phyloP scores from a whole-genome alignment of 2,329 filamentous ascomycete species.

The Xylariaceae sp. region DNA sequence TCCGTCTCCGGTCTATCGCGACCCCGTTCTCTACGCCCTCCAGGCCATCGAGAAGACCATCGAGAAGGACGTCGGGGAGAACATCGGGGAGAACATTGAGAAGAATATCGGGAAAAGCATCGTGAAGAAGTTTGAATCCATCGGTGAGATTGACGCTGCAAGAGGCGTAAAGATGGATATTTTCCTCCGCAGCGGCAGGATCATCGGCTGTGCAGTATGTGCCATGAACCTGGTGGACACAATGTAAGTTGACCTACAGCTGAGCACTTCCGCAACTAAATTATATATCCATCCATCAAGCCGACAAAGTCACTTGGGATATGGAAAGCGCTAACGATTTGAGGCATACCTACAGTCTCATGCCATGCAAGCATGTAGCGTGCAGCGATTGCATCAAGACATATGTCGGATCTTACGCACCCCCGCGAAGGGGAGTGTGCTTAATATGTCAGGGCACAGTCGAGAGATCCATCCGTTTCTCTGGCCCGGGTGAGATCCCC shows the following conservation, averaged over 20 bases:
- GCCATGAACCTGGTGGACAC: background rate
- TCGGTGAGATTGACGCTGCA: background rate
- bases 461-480: background rate
- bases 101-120: background rate
- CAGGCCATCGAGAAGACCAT: too few species aligned
- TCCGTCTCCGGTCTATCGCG: too few species aligned
- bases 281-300: background rate
- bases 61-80: too few species aligned
- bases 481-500: background rate
- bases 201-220: background rate
- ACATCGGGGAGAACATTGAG: too few species aligned
- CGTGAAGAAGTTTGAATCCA: background rate
- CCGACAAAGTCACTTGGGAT: background rate
- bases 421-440: background rate
- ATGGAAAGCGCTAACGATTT: background rate
- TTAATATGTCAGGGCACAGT: background rate
- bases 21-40: too few species aligned
- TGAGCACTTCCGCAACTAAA: too few species aligned
- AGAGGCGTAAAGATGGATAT: background rate
- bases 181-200: background rate
- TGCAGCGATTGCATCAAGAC: background rate
- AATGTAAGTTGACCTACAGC: background rate
- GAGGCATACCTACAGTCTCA: background rate
- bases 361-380: background rate
- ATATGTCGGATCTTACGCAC: background rate